phyloP scores from a whole-genome alignment of 1,284 basidiomycete genomes.

The Malassezia restricta region DNA sequence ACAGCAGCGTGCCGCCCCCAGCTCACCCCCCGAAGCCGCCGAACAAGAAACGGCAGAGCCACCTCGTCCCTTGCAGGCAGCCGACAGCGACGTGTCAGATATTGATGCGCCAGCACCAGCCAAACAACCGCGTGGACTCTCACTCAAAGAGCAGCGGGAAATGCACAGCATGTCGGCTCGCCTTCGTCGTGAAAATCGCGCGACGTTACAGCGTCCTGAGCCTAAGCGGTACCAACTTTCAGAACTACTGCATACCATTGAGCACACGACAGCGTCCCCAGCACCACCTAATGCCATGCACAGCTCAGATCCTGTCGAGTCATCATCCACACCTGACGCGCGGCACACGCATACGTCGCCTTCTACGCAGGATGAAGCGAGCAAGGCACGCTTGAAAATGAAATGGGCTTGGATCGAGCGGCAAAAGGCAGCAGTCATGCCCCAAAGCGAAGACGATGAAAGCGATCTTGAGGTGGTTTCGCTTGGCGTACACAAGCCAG shows the following conservation, averaged over 20 bases:
- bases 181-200: conserved; percentile 27
- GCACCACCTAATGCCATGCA: neutral
- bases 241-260: conserved; percentile 28
- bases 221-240: conserved; percentile 26
- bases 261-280: conserved; percentile 1
- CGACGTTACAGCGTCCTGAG: conserved; percentile 15
- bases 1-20: conserved; percentile 3
- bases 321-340: conserved; percentile 9
- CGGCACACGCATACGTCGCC: neutral
- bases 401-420: conserved; percentile 13
- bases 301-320: conserved; percentile 13
- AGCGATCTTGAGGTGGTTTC: conserved; percentile 12
- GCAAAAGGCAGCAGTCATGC: neutral
- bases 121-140: conserved; percentile 18
- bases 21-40: neutral
- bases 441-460: neutral
- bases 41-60: neutral
- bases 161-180: conserved; percentile 35
- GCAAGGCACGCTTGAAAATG: neutral
- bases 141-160: conserved; percentile 29
- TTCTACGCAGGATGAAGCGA: neutral
- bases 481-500: neutral
- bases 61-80: neutral
- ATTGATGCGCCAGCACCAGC: neutral
- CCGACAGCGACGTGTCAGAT: neutral